Evolutionary conservation across 2,329 filamentous ascomycete species (phyloP).

Genomic region (Scedosporium aurantiacum): DNA sequence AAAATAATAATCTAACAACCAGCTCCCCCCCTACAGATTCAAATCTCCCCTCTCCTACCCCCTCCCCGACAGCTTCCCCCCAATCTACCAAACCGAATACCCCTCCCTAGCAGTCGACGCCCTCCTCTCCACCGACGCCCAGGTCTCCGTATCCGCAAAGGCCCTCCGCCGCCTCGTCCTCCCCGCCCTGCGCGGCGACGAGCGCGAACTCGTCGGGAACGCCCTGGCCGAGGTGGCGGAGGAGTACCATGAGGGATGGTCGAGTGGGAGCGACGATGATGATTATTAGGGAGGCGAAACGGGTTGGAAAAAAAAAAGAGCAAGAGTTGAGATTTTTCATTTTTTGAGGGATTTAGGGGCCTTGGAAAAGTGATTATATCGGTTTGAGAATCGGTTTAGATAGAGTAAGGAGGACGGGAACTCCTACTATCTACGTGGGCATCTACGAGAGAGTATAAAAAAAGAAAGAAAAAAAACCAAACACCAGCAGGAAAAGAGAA

Average conservation of each 20-base stretch:
- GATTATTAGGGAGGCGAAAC: constrained; percentile 21
- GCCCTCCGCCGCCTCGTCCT: constrained; percentile 52
- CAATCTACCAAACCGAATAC: constrained; percentile 45
- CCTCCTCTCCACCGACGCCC: constrained; percentile 62
- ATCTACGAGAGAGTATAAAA: neutral
- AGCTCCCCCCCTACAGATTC: constrained; percentile 19
- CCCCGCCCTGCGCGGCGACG: constrained; percentile 57
- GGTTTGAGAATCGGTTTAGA: neutral
- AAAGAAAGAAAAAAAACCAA: neutral
- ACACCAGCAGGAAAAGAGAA: neutral
- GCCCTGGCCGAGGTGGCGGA: constrained; percentile 73
- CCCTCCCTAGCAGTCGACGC: constrained; percentile 37
- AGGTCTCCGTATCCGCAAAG: constrained; percentile 59
- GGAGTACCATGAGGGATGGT: constrained; percentile 82
- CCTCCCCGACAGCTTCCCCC: constrained; percentile 72
- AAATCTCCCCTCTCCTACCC: constrained; percentile 55
- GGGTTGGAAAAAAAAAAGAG: neutral
- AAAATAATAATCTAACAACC: neutral
- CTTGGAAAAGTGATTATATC: neutral
- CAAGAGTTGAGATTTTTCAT: too few species aligned
- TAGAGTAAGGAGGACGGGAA: too few species aligned
- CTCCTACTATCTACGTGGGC: too few species aligned
- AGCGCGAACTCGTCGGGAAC: constrained; percentile 75
- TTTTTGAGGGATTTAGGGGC: too few species aligned
- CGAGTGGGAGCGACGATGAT: constrained; percentile 64